Evolutionary conservation across 1,284 basidiomycete species (phyloP).

Genomic region (Pseudomicrostroma phylloplanum): DNA sequence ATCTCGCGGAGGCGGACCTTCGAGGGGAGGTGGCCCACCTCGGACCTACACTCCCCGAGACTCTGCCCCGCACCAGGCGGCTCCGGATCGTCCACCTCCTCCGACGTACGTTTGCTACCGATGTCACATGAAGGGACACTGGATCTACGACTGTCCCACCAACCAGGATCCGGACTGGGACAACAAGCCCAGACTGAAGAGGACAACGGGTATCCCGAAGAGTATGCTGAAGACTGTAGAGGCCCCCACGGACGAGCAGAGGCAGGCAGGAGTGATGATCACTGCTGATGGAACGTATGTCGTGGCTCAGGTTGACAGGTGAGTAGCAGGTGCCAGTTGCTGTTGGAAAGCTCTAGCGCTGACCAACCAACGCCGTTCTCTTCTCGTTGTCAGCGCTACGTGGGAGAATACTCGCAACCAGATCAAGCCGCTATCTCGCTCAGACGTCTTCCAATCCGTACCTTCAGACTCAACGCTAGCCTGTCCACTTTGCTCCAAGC

Average conservation of each 20-base stretch:
- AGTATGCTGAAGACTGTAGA: conserved; percentile 96
- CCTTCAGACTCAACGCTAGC: conserved; percentile 43
- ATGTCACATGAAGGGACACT: conserved; percentile 89
- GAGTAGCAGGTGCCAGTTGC: conserved; percentile 12
- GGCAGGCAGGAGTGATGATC: conserved; percentile 44
- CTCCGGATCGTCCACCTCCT: conserved; percentile 38
- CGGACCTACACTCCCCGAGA: conserved; percentile 21
- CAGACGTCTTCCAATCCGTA: conserved; percentile 43
- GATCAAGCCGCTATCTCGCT: conserved; percentile 39
- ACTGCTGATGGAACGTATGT: conserved; percentile 49
- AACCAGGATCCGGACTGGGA: conserved; percentile 92
- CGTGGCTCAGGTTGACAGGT: conserved; percentile 42
- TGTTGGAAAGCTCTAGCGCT: not conserved
- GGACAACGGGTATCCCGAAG: conserved; percentile 94
- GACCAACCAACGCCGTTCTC: not conserved
- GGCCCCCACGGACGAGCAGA: conserved; percentile 51
- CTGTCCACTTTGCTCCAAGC: conserved; percentile 44
- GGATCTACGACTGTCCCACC: conserved; percentile 98
- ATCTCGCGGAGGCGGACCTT: conserved; percentile 35
- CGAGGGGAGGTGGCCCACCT: conserved; percentile 33
- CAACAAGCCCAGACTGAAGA: conserved; percentile 88
- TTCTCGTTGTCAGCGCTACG: conserved; percentile 11
- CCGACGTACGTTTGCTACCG: conserved; percentile 97
- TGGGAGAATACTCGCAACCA: conserved; percentile 42
- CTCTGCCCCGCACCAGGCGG: conserved; percentile 27